Base-by-base conservation (phyloP, 805 yeast genomes). In the Ogataea ramenticola region DNA sequence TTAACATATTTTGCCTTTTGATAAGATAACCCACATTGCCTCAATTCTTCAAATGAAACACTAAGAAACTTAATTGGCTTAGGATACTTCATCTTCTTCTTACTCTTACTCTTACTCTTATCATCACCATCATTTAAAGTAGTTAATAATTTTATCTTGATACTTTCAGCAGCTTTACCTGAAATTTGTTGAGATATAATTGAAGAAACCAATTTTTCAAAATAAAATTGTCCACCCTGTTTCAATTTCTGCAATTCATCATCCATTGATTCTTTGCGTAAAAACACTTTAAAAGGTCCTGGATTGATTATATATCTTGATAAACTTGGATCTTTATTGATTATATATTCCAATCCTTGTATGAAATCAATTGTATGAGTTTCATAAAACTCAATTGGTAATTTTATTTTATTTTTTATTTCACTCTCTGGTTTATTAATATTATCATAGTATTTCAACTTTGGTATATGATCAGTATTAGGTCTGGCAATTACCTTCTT, bases 121-220 rank as follows among this genome's bases (percentile, higher is more conserved):
- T 40, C 43, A 4, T 49, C 44, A 26, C 42, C 50, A 15, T 40
- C 43, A 4, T 49, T 42, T 16, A 51, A 24, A 12, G 26, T 42
- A 8, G 41, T 49, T 17, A 54, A 47, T 7, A 57, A 41, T 37
- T 75, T 72, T 11, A 48, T 46, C 45, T 73, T 70, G 27, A 89
- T 85, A 1, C 89, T 72, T 10, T 55, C 60, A 0, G 96, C 96
- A 1, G 96, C 95, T 0, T 77, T 72, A 1, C 96, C 96, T 49
- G 86, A 79, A 11, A 86, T 76, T 57, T 85, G 93, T 58, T 86
- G 93, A 0, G 83, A 72, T 3, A 85, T 74, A 3, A 86, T 75
- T 4, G 77, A 70, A 36, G 68, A 61, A 1, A 68, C 68, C 9
- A 78, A 56, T 17, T 66, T 63, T 20, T 61, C 61, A 47, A 71